These are phyloP conservation scores for Penicillium atrosanguineum DNA, from an alignment of 495 filamentous ascomycete genomes.

Conservation along the genomic window DNA sequence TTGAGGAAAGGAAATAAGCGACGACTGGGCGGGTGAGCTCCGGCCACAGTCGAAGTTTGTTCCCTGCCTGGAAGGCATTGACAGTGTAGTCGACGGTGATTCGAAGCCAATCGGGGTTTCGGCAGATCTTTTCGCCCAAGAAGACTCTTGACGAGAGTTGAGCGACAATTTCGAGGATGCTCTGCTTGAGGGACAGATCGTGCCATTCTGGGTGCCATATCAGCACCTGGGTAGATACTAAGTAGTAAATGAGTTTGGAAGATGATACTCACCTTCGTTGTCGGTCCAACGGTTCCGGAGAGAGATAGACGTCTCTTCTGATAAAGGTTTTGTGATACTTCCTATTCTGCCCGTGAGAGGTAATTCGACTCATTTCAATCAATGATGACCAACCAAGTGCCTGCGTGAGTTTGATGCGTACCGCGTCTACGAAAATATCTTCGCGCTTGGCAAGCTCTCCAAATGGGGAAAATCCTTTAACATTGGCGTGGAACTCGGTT, in stretches of 20 bases:
- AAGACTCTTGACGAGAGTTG: slow-evolving; percentile 52
- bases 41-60: slow-evolving; percentile 22
- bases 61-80: slow-evolving; percentile 28
- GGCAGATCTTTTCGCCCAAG: slow-evolving; percentile 47
- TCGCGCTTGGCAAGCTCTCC: not conserved
- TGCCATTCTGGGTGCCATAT: slow-evolving; percentile 24
- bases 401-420: slow-evolving; percentile 19
- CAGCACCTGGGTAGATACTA: not conserved
- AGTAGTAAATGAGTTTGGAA: not conserved
- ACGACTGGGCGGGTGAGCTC: slow-evolving; percentile 20
- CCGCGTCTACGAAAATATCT: slow-evolving; percentile 13
- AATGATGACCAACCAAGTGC: slow-evolving; percentile 7
- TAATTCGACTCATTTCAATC: not conserved
- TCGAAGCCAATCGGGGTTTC: slow-evolving; percentile 50
- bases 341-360: not conserved
- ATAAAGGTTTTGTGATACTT: slow-evolving; percentile 10
- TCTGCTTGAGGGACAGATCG: slow-evolving; percentile 20
- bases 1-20: slow-evolving; percentile 16
- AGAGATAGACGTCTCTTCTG: slow-evolving; percentile 10
- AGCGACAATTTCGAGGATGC: slow-evolving; percentile 38
- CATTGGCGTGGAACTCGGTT: slow-evolving; percentile 11
- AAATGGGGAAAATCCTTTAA: slow-evolving; percentile 44
- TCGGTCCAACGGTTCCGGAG: slow-evolving; percentile 11
- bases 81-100: slow-evolving; percentile 51
- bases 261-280: slow-evolving; percentile 4